Conservation (phyloP, 805 yeast genomes). For the Candida sithepensis region DNA sequence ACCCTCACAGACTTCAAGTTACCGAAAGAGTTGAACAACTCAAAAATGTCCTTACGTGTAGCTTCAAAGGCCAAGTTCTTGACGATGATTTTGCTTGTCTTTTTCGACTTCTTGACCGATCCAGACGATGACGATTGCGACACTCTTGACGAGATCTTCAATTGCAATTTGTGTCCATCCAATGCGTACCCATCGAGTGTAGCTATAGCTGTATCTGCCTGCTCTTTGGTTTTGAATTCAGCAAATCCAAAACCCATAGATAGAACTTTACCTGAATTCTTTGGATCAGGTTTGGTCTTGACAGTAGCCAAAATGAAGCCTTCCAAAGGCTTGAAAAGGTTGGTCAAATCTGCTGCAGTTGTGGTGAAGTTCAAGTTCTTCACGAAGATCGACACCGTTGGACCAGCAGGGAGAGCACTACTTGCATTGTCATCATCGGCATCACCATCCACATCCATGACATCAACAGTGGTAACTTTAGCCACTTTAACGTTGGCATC, state of each 20-base stretch:
- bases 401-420: conserved; percentile 48
- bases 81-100: conserved; percentile 78
- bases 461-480: conserved; percentile 28
- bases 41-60: conserved; percentile 86
- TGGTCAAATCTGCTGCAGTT: conserved; percentile 50
- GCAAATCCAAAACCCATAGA: conserved; percentile 99
- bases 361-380: conserved; percentile 91
- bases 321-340: conserved; percentile 61
- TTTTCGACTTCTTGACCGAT: conserved; percentile 34
- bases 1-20: conserved; percentile 91
- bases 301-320: conserved; percentile 84
- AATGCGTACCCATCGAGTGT: conserved; percentile 72
- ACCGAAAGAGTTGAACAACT: conserved; percentile 91
- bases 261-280: conserved; percentile 55
- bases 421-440: conserved; percentile 27
- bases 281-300: conserved; percentile 85
- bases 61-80: conserved; percentile 98
- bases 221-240: conserved; percentile 75
- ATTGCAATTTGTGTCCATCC: conserved; percentile 86
- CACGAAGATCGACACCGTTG: conserved; percentile 84
- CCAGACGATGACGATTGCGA: conserved; percentile 40
- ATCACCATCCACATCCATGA: conserved; percentile 14
- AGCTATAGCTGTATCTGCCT: conserved; percentile 73
- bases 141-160: conserved; percentile 79
- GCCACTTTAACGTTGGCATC: conserved; percentile 32